Conservation (phyloP, 768 basidiomycete genomes). For the Tremella yokohamensis region DNA sequence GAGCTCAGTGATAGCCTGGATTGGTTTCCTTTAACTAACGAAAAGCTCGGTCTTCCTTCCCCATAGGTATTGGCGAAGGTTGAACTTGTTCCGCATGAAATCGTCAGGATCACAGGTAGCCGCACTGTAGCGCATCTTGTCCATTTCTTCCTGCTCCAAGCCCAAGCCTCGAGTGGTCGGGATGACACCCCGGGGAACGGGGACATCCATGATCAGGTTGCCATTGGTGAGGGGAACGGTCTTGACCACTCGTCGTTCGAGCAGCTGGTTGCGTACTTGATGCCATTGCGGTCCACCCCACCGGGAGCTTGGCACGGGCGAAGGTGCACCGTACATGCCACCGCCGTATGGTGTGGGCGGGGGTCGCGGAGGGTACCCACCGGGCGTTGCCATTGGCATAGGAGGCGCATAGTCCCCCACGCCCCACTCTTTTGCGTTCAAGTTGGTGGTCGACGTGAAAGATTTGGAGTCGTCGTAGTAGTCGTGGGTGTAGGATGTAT, state of each 20-base stretch:
- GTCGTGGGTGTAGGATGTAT: constrained; percentile 18
- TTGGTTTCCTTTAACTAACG: constrained; percentile 54
- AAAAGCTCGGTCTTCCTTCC: constrained; percentile 52
- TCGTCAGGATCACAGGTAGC: constrained; percentile 48
- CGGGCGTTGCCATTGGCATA: constrained; percentile 4
- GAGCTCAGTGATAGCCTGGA: not conserved
- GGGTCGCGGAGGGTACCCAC: constrained; percentile 25
- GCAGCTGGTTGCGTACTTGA: constrained; percentile 34
- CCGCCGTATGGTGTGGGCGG: constrained; percentile 12
- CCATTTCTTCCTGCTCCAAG: constrained; percentile 45
- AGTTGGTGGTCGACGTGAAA: constrained; percentile 36
- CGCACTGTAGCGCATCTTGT: constrained; percentile 38
- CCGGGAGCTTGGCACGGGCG: constrained; percentile 6
- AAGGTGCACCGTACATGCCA: constrained; percentile 3
- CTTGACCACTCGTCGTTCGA: constrained; percentile 42
- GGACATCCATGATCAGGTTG: constrained; percentile 78
- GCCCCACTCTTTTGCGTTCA: constrained; percentile 40
- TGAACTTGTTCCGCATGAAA: constrained; percentile 63
- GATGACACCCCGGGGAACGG: constrained; percentile 72
- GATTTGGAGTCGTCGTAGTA: constrained; percentile 38
- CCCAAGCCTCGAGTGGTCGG: constrained; percentile 52
- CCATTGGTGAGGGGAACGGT: constrained; percentile 77
- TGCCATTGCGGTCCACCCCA: constrained; percentile 40
- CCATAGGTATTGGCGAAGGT: constrained; percentile 72
- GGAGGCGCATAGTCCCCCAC: constrained; percentile 31